phyloP scores from a whole-genome alignment of 176 grass and related monocot species.

The Eleusine coracana region DNA sequence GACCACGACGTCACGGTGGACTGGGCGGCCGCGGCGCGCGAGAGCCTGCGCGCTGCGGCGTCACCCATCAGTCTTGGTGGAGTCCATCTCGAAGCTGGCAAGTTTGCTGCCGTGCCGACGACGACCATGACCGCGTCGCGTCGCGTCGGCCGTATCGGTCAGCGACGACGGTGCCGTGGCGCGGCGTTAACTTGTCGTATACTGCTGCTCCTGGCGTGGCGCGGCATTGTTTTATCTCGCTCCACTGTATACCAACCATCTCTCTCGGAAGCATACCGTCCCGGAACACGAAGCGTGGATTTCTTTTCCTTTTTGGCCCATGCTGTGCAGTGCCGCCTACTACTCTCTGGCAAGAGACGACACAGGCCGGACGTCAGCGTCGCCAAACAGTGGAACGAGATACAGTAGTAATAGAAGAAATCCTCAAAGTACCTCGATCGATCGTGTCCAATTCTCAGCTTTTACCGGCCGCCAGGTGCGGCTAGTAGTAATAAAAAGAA shows the following conservation, averaged over 20 bases:
- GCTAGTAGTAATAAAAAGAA: background rate
- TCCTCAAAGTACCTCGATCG: background rate
- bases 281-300: background rate
- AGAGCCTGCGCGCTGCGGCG: slow-evolving; percentile 17
- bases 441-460: slow-evolving; percentile 26
- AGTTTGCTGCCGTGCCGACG: background rate
- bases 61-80: slow-evolving; percentile 2
- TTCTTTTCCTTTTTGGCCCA: background rate
- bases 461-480: background rate
- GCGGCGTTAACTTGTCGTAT: background rate
- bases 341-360: no score
- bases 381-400: background rate
- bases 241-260: background rate
- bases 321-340: background rate
- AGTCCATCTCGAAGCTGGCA: slow-evolving; percentile 33
- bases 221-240: no score
- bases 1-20: slow-evolving; percentile 19
- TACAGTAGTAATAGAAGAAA: background rate
- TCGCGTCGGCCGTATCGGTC: background rate
- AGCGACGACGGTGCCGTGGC: background rate
- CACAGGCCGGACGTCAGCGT: slow-evolving; percentile 14
- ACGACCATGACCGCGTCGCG: background rate
- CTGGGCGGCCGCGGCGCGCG: background rate
- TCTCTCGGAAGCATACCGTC: background rate
- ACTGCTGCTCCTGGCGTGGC: no score